Base-by-base conservation (phyloP, 2,329 filamentous ascomycete genomes). In the Phaeophleospora eucalypticola region DNA sequence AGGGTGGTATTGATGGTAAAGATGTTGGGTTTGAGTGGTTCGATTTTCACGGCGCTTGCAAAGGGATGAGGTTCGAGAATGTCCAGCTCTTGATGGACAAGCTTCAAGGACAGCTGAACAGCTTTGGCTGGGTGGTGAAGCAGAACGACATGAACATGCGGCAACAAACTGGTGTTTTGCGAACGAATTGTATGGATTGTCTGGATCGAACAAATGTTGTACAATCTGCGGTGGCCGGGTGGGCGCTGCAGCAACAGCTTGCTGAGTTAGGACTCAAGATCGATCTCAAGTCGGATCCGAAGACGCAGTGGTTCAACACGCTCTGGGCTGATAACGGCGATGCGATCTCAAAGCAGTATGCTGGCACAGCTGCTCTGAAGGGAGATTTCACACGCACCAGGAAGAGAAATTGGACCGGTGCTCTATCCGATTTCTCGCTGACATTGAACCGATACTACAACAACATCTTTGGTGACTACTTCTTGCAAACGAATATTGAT, bases 171-270 rank as follows among this genome's bases (percentile, higher is more conserved):
- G 90, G 90, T 1, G 80, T 95, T 4, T 66, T 97, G n/a, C 79
- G 93, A 46, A 96, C 89, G 1, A 98, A 98, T 63, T 98, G 93
- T 67, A 97, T 98, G 93, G 93, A 98, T 63, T 98, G 93, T 59
- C 73, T 98, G 8, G 93, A 98, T 65, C 82, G 93, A 17, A 98
- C 93, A 2, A 97, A 97, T 58, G 90, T 98, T 17, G 89, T 90
- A 34, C 91, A 97, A 68, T 95, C 88, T 62, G 93, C 89, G 0
- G 90, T 90, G 64, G 93, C 81, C 4, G 87, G 89, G 61, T 82
- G 85, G 61, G 86, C 88, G 55, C 75, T 98, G 2, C 89, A 96
- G 56, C 65, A 77, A 24, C 89, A 96, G 62, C 75, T 98, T 2
- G 84, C 80, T 47, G 75, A 80, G 16, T 82, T 94, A 52, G 87